Conservation (phyloP, 73 alveolate genomes). For the Uronychia setigera region DNA sequence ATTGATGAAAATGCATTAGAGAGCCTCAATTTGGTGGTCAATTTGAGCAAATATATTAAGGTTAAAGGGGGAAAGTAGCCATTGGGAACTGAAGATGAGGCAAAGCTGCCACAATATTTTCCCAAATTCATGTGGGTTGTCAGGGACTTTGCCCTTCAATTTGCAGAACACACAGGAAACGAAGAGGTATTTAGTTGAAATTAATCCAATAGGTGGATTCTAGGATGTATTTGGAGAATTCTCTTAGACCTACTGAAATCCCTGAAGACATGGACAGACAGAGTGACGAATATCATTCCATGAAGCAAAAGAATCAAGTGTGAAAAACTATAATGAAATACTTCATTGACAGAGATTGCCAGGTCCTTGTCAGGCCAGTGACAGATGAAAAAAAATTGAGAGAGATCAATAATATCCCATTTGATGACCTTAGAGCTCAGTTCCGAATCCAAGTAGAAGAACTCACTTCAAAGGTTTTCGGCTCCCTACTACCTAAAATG, state of each 20-base stretch:
- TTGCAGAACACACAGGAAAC: slow-evolving; percentile 79
- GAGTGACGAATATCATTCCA: slow-evolving; percentile 59
- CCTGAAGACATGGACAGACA: slow-evolving; percentile 55
- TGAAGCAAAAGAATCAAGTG: slow-evolving; percentile 81
- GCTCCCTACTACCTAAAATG: slow-evolving; percentile 75
- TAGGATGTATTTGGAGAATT: slow-evolving; percentile 79
- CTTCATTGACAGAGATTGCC: slow-evolving; percentile 95
- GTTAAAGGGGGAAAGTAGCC: slow-evolving; percentile 48
- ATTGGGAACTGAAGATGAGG: slow-evolving; percentile 33
- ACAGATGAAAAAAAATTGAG: slow-evolving; percentile 96
- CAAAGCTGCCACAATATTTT: slow-evolving; percentile 82
- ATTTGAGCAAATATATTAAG: slow-evolving; percentile 92
- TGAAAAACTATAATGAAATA: slow-evolving; percentile 77
- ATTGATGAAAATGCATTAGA: slow-evolving; percentile 97
- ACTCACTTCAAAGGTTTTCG: slow-evolving; percentile 69
- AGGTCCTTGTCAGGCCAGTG: slow-evolving; percentile 95
- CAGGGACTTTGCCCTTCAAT: slow-evolving; percentile 94
- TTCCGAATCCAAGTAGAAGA: slow-evolving; percentile 85
- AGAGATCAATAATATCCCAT: slow-evolving; percentile 88
- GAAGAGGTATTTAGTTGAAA: background rate
- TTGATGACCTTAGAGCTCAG: slow-evolving; percentile 90
- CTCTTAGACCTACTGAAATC: slow-evolving; percentile 73
- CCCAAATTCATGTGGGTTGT: slow-evolving; percentile 98
- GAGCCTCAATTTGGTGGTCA: slow-evolving; percentile 81
- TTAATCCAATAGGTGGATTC: slow-evolving; percentile 53